These are phyloP conservation scores for Anisodus tanguticus DNA, from an alignment of 257 asterid species.

Conservation along the genomic window DNA sequence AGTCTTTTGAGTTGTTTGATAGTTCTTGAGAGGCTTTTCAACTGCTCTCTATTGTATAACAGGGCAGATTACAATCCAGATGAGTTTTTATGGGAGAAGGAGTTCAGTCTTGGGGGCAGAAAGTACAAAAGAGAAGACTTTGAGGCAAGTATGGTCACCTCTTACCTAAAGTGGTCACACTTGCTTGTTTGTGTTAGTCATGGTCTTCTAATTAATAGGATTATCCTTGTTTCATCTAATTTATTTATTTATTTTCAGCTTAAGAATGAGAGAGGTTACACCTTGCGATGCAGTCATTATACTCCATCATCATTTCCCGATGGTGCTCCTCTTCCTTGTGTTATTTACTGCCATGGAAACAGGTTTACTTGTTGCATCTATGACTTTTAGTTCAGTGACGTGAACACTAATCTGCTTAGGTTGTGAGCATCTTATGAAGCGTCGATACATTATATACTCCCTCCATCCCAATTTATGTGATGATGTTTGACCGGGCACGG, in stretches of 20 bases:
- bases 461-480: too few relatives aligned
- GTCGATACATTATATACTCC: background rate
- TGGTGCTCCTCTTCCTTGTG: constrained; percentile 89
- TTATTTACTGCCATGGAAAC: constrained; percentile 97
- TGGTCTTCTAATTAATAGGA: constrained; percentile 20
- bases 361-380: constrained; percentile 52
- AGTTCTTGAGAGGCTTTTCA: constrained; percentile 9
- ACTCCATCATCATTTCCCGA: constrained; percentile 74
- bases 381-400: constrained; percentile 1
- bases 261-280: constrained; percentile 83
- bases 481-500: too few relatives aligned
- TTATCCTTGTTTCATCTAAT: constrained; percentile 4
- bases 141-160: constrained; percentile 98
- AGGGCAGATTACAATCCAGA: constrained; percentile 97
- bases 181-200: constrained; percentile 2
- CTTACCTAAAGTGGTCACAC: constrained; percentile 43
- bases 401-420: background rate
- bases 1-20: constrained; percentile 29
- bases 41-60: constrained; percentile 39
- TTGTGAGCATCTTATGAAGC: constrained; percentile 16
- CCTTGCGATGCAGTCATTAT: constrained; percentile 91
- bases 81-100: constrained; percentile 87
- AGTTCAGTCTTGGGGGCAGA: constrained; percentile 80
- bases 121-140: constrained; percentile 84
- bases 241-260: constrained; percentile 62